A percentile compares a stretch with the other conserved stretches of the same genome.
phyloP scores from a whole-genome alignment of 2,329 filamentous ascomycete genomes.

The Meredithiella fracta region DNA sequence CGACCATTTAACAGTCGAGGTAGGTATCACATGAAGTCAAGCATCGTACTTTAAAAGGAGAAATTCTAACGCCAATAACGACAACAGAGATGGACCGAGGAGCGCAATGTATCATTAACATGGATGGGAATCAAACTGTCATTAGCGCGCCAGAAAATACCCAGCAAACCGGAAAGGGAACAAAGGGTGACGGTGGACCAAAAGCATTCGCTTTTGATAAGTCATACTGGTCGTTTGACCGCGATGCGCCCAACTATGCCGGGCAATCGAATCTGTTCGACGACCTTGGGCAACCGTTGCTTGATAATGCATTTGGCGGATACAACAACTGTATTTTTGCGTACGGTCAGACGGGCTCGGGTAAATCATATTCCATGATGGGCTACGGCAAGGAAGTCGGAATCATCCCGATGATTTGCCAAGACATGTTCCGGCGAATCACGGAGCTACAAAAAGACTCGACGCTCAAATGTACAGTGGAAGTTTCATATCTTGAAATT shows the following conservation, averaged over 20 bases:
- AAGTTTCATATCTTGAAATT: conserved; percentile 97
- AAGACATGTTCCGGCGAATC: conserved; percentile 93
- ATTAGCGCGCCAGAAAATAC: conserved; percentile 61
- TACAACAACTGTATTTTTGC: conserved; percentile 99
- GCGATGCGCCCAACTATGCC: conserved; percentile 64
- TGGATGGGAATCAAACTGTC: conserved; percentile 85
- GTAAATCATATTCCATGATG: conserved; percentile 99
- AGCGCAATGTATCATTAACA: conserved; percentile 93
- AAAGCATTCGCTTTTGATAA: conserved; percentile 93
- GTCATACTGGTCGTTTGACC: conserved; percentile 96
- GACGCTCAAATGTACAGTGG: conserved; percentile 74
- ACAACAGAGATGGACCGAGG: conserved; percentile 66
- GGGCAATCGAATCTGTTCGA: conserved; percentile 78
- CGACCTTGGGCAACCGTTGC: conserved; percentile 72
- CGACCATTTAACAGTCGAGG: conserved; percentile 93
- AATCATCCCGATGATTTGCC: conserved; percentile 92
- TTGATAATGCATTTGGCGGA: conserved; percentile 95
- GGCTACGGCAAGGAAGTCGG: conserved; percentile 91
- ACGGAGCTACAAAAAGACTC: conserved; percentile 51
- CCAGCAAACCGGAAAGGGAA: conserved; percentile 58
- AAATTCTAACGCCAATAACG: neutral
- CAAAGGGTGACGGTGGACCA: conserved; percentile 47
- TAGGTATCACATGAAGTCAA: conserved; percentile 25
- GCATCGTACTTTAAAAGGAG: neutral
- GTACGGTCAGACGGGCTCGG: conserved; percentile 94